Evolutionary conservation across 768 basidiomycete genomes (phyloP).

Genomic region (Mycena alexandri): DNA sequence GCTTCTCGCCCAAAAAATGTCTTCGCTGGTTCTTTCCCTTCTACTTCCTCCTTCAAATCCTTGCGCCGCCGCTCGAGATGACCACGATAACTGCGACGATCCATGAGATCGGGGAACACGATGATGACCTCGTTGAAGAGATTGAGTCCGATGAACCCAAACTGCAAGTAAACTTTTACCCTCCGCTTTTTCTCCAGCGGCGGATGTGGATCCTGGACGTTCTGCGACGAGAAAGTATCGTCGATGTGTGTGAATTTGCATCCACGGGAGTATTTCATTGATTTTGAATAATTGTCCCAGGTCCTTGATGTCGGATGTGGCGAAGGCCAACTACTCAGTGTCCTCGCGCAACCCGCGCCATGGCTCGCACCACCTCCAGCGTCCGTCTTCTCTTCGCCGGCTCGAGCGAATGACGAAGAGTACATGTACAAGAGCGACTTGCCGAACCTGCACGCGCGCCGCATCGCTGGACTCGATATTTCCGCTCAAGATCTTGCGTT

Average conservation of each 20-base stretch:
- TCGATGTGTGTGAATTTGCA: conserved; percentile 55
- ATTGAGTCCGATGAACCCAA: conserved; percentile 45
- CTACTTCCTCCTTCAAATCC: neutral
- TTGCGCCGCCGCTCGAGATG: neutral
- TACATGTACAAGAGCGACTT: conserved; percentile 58
- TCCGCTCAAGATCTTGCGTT: conserved; percentile 64
- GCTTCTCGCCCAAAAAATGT: conserved; percentile 22
- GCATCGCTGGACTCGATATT: conserved; percentile 79
- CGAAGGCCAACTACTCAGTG: conserved; percentile 77
- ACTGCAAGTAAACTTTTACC: conserved; percentile 73
- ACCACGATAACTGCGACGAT: conserved; percentile 20
- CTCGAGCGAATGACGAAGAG: conserved; percentile 32
- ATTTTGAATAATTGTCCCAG: conserved; percentile 49
- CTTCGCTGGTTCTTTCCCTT: neutral
- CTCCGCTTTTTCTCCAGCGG: conserved; percentile 75
- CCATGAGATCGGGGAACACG: conserved; percentile 34
- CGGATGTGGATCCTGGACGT: conserved; percentile 79
- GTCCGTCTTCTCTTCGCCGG: conserved; percentile 49
- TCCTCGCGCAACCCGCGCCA: conserved; percentile 81
- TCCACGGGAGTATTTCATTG: conserved; percentile 22
- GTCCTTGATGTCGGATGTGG: conserved; percentile 90
- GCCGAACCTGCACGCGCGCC: conserved; percentile 68
- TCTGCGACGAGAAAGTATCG: conserved; percentile 67
- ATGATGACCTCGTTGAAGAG: conserved; percentile 30
- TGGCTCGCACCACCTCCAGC: conserved; percentile 66